Base-by-base conservation (phyloP, 139 green algal genomes). In the Penium margaritaceum region DNA sequence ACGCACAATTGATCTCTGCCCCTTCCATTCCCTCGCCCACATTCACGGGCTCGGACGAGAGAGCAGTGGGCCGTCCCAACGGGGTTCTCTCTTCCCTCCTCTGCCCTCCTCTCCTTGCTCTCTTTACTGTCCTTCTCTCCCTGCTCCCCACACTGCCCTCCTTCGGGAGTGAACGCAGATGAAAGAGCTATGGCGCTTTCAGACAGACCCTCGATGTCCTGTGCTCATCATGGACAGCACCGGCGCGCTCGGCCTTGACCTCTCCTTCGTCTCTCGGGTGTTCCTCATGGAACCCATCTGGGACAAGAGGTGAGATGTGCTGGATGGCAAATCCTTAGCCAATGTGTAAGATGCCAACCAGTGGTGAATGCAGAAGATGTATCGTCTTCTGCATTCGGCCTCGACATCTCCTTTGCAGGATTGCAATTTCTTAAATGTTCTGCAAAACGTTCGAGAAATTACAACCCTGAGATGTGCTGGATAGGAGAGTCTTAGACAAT, bases 271-370 rank as follows among this genome's bases (percentile, higher is more conserved):
- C 14, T 64, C 57, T 19, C 74, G 87, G 44, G 89, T 98, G 9
- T 93, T 95, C 67, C 77, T 98, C 21, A 93, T 97, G 92, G 93
- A 98, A 83, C 93, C 93, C 0, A 78, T 98, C 30, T 81, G 76
- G n/a, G 89, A 98, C 75, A 67, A 39, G 27, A 80, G 73, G 63
- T 80, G 12, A 37, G 34, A 46, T 6, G 19, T n/a, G n/a, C n/a
- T n/a, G n/a, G n/a, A n/a, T n/a, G n/a, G n/a, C n/a, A n/a, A n/a
- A n/a, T n/a, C n/a, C n/a, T n/a, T n/a, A n/a, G n/a, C n/a, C n/a
- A n/a, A n/a, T n/a, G n/a, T n/a, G n/a, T n/a, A n/a, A n/a, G n/a
- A n/a, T n/a, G n/a, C n/a, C n/a, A n/a, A n/a, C n/a, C n/a, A n/a
- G n/a, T n/a, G n/a, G n/a, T n/a, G n/a, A n/a, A n/a, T n/a, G n/a